These are phyloP conservation scores for Neurospora sp. DNA, from an alignment of 495 filamentous ascomycete species.

Conservation along the genomic window DNA sequence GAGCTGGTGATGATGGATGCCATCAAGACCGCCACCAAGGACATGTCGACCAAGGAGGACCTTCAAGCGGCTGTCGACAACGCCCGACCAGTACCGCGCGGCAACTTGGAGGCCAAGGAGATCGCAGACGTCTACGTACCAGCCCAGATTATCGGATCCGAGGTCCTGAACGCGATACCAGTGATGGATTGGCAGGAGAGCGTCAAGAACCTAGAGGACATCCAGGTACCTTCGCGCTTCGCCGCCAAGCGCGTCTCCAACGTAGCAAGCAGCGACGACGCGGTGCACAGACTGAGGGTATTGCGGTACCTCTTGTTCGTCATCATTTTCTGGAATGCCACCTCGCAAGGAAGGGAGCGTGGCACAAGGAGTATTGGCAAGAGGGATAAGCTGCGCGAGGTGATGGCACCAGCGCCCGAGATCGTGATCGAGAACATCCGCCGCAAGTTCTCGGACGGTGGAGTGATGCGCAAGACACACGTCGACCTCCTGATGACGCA, in stretches of 20 bases:
- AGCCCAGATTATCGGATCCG: constrained; percentile 53
- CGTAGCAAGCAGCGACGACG: constrained; percentile 47
- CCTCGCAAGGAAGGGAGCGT: constrained; percentile 27
- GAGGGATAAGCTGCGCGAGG: constrained; percentile 38
- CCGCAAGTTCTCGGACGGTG: constrained; percentile 56
- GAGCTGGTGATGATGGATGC: constrained; percentile 53
- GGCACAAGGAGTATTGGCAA: constrained; percentile 32
- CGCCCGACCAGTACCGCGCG: constrained; percentile 66
- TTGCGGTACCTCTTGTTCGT: constrained; percentile 58
- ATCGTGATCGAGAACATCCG: constrained; percentile 57
- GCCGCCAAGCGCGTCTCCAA: constrained; percentile 51
- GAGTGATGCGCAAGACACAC: constrained; percentile 51
- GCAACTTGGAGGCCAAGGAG: constrained; percentile 59
- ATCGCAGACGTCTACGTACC: constrained; percentile 77
- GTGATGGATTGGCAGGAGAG: constrained; percentile 68
- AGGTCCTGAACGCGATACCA: constrained; percentile 48
- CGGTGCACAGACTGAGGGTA: constrained; percentile 46
- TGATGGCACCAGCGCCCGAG: constrained; percentile 44
- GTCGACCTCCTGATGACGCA: constrained; percentile 56
- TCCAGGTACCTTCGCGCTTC: constrained; percentile 53
- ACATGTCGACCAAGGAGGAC: constrained; percentile 49
- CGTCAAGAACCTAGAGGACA: constrained; percentile 43
- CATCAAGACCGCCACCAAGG: constrained; percentile 46
- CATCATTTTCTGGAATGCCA: constrained; percentile 46
- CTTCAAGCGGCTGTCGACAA: constrained; percentile 58